Conservation (phyloP, 2,329 filamentous ascomycete genomes). For the Dryadomyces quercus-mongolicae region DNA sequence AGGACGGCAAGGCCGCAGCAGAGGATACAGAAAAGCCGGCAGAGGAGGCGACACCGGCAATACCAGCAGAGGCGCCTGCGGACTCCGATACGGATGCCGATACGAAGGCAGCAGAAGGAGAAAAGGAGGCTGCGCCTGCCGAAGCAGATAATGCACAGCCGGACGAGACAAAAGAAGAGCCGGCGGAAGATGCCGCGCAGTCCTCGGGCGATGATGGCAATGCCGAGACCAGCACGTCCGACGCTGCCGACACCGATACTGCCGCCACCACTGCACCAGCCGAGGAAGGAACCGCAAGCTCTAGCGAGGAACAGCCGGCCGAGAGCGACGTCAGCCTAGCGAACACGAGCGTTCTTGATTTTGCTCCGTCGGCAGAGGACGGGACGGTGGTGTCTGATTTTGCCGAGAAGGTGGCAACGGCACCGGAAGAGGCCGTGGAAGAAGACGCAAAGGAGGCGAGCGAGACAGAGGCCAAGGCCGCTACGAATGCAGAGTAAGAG, state of each 20-base stretch:
- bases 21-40: constrained; percentile 14
- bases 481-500: not conserved
- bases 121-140: not conserved
- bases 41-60: not conserved
- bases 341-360: not conserved
- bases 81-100: not conserved
- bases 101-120: too few species aligned
- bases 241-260: not conserved
- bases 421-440: not conserved
- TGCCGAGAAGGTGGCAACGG: not conserved
- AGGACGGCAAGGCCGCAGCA: constrained; percentile 6
- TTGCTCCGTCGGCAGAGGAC: not conserved
- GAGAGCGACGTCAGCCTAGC: not conserved
- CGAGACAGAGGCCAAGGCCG: not conserved
- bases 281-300: not conserved
- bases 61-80: not conserved
- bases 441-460: not conserved
- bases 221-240: not conserved
- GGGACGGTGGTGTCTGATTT: not conserved
- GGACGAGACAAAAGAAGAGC: too few species aligned
- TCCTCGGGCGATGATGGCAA: not conserved
- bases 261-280: not conserved
- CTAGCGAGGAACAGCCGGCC: not conserved
- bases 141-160: too few species aligned
- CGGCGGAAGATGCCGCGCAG: not conserved